These are phyloP conservation scores for Platanus orientalis DNA, from an alignment of 164 flowering plant genomes.

Conservation along the genomic window DNA sequence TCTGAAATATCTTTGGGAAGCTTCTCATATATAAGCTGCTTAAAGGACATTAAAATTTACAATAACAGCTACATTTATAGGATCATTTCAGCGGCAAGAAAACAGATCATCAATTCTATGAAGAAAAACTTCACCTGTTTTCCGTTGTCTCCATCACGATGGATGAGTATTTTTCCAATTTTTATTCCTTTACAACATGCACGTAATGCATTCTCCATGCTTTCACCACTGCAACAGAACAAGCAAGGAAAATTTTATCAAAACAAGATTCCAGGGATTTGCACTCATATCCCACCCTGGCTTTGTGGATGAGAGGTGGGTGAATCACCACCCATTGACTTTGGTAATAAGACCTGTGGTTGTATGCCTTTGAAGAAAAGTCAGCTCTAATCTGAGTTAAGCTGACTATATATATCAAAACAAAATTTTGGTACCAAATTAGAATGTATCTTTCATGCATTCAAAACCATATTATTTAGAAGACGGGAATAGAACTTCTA, in stretches of 20 bases:
- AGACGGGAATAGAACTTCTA: too few species aligned
- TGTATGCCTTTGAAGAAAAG: too few species aligned
- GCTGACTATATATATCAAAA: too few species aligned
- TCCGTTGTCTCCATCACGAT: slow-evolving; percentile 96
- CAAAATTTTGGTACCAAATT: too few species aligned
- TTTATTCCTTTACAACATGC: slow-evolving; percentile 99
- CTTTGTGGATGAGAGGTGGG: too few species aligned
- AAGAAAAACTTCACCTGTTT: slow-evolving; percentile 52
- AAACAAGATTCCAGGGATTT: too few species aligned
- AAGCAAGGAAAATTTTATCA: not conserved
- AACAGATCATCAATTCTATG: not conserved
- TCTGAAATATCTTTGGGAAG: slow-evolving; percentile 91
- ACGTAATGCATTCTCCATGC: slow-evolving; percentile 98
- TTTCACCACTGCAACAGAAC: slow-evolving; percentile 70
- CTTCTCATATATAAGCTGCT: slow-evolving; percentile 89
- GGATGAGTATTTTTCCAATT: slow-evolving; percentile 95
- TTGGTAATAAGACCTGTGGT: too few species aligned
- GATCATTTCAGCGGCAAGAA: not conserved
- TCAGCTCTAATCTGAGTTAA: too few species aligned
- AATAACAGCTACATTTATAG: not conserved
- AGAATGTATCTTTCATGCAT: too few species aligned
- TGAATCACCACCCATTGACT: too few species aligned
- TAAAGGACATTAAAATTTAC: slow-evolving; percentile 4
- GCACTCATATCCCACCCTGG: too few species aligned
- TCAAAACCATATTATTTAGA: too few species aligned